A percentile compares a stretch with the other conserved stretches of the same genome.
Conservation (phyloP, 139 green algal species). For the Chlamydomonas sp. region DNA sequence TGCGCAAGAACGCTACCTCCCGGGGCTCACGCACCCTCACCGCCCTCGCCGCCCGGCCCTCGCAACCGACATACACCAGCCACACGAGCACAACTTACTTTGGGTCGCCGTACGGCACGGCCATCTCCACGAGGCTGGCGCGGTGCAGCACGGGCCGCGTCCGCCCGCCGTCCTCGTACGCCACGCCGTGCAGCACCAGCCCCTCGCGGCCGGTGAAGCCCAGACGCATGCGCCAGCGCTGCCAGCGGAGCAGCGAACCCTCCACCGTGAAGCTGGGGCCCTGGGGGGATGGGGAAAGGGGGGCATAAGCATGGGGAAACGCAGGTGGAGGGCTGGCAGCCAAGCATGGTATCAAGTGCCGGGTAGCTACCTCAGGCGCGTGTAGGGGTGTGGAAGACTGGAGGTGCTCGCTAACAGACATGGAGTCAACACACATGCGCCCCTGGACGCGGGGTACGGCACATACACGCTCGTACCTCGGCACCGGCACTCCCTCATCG, state of each 20-base stretch:
- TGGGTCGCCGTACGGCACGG: conserved; percentile 88
- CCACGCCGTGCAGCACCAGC: conserved; percentile 84
- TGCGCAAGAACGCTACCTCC: too few relatives aligned
- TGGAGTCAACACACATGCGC: too few relatives aligned
- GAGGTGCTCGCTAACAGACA: too few relatives aligned
- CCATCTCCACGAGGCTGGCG: conserved; percentile 88
- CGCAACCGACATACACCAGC: neutral
- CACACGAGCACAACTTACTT: neutral
- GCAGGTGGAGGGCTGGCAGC: neutral
- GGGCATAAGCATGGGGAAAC: neutral
- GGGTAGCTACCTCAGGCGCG: too few relatives aligned
- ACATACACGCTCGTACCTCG: too few relatives aligned
- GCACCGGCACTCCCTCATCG: too few relatives aligned
- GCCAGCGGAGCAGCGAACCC: conserved; percentile 81
- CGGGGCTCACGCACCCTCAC: too few relatives aligned
- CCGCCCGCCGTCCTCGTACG: conserved; percentile 67
- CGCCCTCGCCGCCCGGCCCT: too few relatives aligned
- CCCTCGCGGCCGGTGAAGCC: conserved; percentile 93
- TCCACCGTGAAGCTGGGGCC: conserved; percentile 80
- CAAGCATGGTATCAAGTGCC: too few relatives aligned
- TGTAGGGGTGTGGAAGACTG: too few relatives aligned
- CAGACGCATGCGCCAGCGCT: conserved; percentile 88
- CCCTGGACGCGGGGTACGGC: too few relatives aligned
- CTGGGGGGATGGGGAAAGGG: conserved; percentile 37
- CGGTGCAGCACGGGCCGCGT: conserved; percentile 80